Conservation (phyloP, 179 eudicot genomes). For the Gypsophila paniculata region DNA sequence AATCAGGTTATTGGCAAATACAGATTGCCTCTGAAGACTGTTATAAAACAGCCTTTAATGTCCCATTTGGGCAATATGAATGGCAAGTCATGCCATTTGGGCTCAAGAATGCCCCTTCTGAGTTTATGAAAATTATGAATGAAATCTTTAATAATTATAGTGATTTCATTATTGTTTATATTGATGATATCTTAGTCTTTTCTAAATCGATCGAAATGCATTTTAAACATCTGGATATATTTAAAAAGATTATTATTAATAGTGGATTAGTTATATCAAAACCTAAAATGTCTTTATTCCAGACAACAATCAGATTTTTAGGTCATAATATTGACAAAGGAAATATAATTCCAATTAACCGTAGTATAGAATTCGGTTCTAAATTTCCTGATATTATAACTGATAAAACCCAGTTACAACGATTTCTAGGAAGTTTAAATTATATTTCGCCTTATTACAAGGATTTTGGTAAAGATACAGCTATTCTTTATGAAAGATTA, state of each 20-base stretch:
- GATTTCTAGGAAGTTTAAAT: background rate
- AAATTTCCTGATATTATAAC: background rate
- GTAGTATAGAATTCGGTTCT: background rate
- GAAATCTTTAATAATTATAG: too few species aligned
- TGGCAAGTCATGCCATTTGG: too few species aligned
- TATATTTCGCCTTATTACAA: background rate
- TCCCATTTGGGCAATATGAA: too few species aligned
- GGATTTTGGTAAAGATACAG: background rate
- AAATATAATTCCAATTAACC: background rate
- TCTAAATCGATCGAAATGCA: background rate
- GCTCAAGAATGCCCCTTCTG: too few species aligned
- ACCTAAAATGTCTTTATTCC: background rate
- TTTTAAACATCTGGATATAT: background rate
- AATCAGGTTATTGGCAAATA: too few species aligned
- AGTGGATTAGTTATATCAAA: background rate
- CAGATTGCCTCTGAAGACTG: too few species aligned
- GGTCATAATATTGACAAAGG: background rate
- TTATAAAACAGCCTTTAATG: too few species aligned
- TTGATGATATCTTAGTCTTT: background rate
- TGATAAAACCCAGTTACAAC: too few species aligned
- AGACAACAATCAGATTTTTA: background rate
- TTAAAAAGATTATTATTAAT: background rate
- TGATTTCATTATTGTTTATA: too few species aligned
- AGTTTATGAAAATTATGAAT: too few species aligned
- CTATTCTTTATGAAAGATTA: too few species aligned